These are phyloP conservation scores for Claviceps spartinae DNA, from an alignment of 2,329 filamentous ascomycete species.

Conservation along the genomic window DNA sequence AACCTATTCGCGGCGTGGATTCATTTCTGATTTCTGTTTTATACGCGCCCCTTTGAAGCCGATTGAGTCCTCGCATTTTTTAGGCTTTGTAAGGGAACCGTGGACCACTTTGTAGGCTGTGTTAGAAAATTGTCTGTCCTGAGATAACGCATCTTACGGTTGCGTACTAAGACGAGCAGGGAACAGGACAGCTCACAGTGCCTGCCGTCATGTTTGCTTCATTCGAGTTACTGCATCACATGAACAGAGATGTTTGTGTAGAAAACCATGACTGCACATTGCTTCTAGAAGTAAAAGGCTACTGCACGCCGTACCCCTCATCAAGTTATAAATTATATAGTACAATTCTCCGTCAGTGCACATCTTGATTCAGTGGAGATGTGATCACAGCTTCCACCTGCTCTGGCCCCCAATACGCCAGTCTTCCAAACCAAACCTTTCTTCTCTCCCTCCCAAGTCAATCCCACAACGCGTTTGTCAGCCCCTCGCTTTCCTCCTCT, in stretches of 20 bases:
- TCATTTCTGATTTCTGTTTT: too few species aligned
- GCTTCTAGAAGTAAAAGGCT: not conserved
- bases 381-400: not conserved
- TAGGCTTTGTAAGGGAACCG: too few species aligned
- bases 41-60: too few species aligned
- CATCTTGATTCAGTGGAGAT: constrained; percentile 3
- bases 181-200: not conserved
- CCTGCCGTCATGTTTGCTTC: not conserved
- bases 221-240: not conserved
- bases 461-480: not conserved
- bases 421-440: not conserved
- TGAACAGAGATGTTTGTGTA: not conserved
- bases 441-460: not conserved
- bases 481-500: not conserved
- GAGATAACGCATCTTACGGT: not conserved
- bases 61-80: too few species aligned
- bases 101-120: too few species aligned
- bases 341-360: constrained; percentile 2
- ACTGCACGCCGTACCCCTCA: not conserved
- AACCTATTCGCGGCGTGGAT: too few species aligned
- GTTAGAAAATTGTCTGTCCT: too few species aligned
- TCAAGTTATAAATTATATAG: constrained; percentile 1
- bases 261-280: not conserved
- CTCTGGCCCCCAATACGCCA: not conserved
- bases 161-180: not conserved